Base-by-base conservation (phyloP, 169 alveolate genomes). In the Cryptosporidium viatorum region DNA sequence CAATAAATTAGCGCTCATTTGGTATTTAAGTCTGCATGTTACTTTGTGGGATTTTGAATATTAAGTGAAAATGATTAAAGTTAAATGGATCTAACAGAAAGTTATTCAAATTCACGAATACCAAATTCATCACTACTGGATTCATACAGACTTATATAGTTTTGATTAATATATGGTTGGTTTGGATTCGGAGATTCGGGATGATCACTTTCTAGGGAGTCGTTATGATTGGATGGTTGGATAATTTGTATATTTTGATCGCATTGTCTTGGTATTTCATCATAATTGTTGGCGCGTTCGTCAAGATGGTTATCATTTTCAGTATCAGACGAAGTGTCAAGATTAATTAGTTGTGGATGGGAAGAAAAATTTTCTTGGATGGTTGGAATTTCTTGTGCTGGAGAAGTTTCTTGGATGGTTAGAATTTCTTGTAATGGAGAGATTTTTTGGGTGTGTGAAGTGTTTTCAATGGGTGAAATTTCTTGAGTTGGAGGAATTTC, bases 1-100 rank as follows among this genome's bases (percentile, higher is more conserved):
- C 0, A 0, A 1, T 23, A 0, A 41, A 0, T 0, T 0, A 51
- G 71, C 71, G 50, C 50, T 14, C 8, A 3, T 1, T 14, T 16
- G 16, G 21, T 55, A 55, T 55, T 55, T n/a, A 9, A 2, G 35
- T 55, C 21, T 65, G 71, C 71, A 65, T 65, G 71, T 33, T 41
- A 10, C 16, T 41, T 55, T 55, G n/a, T 55, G 18, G 18, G 37
- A 35, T 65, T 37, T 35, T 65, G 33, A 45, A 14, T 48, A 16
- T 14, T 3, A 48, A 0, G 4, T 2, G 4, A 48, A 14, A 14
- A 16, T 48, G 21, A 16, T 59, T 12, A 10, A 10, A 23, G 21
- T 5, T 59, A 10, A 59, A 39, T 21, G 16, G 69, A 59, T 23
- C 9, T 31, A 39, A 31, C 8, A 23, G 69, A 12, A 31, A 18